Percentiles rank a stretch among this genome's conserved stretches.
Conservation (phyloP, 1,284 basidiomycete species). For the Fomitopsis pinicola region DNA sequence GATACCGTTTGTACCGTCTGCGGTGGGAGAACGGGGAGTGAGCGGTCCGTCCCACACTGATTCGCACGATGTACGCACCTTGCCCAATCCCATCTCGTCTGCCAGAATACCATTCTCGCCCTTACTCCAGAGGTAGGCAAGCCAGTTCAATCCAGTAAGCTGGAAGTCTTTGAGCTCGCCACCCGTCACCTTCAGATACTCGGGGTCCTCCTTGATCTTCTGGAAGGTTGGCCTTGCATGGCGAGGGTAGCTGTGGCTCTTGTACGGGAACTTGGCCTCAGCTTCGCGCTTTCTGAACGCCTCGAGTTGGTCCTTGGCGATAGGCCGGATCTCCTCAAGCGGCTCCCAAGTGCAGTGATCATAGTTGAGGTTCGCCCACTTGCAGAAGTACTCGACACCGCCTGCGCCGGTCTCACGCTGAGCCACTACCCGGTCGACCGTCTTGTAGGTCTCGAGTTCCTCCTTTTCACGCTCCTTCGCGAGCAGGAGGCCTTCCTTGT, state of each 20-base stretch:
- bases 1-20: conserved; percentile 95
- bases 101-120: conserved; percentile 97
- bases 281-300: conserved; percentile 78
- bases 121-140: conserved; percentile 93
- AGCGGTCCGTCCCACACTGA: not conserved
- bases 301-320: conserved; percentile 74
- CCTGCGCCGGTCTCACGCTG: conserved; percentile 73
- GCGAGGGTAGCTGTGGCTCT: conserved; percentile 70
- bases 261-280: conserved; percentile 82
- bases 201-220: conserved; percentile 88
- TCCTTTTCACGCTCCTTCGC: conserved; percentile 90
- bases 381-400: conserved; percentile 90
- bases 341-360: conserved; percentile 97
- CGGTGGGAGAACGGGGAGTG: not conserved
- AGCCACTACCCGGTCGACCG: conserved; percentile 88
- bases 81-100: conserved; percentile 99
- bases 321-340: conserved; percentile 74
- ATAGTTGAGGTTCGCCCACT: conserved; percentile 95
- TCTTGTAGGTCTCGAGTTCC: conserved; percentile 87
- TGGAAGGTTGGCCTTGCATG: conserved; percentile 78
- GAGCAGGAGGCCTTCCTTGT: conserved; percentile 84
- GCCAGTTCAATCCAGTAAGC: conserved; percentile 96
- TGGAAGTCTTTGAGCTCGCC: conserved; percentile 97
- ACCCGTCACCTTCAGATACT: conserved; percentile 77
- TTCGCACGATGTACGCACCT: conserved; percentile 43